Conservation (phyloP, 768 basidiomycete genomes). For the Boletus reticuloceps region DNA sequence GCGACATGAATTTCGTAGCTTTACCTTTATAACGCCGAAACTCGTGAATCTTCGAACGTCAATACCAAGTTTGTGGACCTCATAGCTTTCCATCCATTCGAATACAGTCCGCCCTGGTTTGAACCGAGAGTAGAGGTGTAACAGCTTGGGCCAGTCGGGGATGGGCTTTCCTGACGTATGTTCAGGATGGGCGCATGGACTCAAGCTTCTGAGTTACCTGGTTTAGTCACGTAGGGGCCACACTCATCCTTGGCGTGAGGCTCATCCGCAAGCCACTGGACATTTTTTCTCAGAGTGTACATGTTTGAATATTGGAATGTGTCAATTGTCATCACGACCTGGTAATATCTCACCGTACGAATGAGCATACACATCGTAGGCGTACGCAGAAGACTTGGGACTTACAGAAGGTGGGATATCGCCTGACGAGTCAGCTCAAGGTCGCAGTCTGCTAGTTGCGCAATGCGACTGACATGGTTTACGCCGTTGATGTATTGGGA, state of each 20-base stretch:
- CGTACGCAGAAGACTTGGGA: background rate
- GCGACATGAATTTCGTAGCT: background rate
- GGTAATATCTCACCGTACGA: constrained; percentile 71
- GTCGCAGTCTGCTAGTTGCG: constrained; percentile 88
- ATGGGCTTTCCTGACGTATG: constrained; percentile 46
- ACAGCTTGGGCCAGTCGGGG: constrained; percentile 85
- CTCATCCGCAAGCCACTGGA: constrained; percentile 87
- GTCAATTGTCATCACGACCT: constrained; percentile 94
- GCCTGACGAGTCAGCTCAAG: constrained; percentile 78
- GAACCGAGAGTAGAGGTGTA: constrained; percentile 84
- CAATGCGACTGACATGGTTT: constrained; percentile 89
- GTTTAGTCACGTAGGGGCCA: constrained; percentile 84
- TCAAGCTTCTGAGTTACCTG: constrained; percentile 41
- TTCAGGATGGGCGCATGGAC: constrained; percentile 1
- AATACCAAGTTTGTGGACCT: constrained; percentile 70
- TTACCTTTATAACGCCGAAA: constrained; percentile 94
- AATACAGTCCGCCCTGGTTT: constrained; percentile 79
- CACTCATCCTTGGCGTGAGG: constrained; percentile 86
- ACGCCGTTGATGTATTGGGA: constrained; percentile 84
- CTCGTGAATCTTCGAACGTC: constrained; percentile 94
- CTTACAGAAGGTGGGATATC: constrained; percentile 89
- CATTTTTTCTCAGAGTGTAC: constrained; percentile 86
- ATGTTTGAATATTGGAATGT: constrained; percentile 98
- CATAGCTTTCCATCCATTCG: constrained; percentile 83
- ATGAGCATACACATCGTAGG: constrained; percentile 1